phyloP scores from a whole-genome alignment of 2,329 filamentous ascomycete species.

The Didymella pinodella region DNA sequence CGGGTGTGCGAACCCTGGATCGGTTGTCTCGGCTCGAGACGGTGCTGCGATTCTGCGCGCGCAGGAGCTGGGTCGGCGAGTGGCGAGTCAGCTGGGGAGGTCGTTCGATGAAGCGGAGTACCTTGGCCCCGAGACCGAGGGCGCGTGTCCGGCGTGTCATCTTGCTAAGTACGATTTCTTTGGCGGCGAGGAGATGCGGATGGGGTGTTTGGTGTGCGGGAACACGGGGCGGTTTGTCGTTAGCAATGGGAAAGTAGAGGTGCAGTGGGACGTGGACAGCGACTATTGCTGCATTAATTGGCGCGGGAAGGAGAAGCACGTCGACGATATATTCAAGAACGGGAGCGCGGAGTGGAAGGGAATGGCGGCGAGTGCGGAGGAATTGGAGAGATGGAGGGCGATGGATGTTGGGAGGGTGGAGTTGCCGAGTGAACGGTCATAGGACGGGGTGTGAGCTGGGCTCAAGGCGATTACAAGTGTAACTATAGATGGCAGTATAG shows the following conservation, averaged over 20 bases:
- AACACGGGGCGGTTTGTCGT: conserved; percentile 16
- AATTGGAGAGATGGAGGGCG: conserved; percentile 14
- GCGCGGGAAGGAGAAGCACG: conserved; percentile 23
- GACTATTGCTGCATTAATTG: conserved; percentile 23
- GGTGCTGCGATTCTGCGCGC: conserved; percentile 8
- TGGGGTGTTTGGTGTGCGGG: conserved; percentile 24
- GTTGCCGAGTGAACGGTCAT: not conserved
- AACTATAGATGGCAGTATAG: not conserved
- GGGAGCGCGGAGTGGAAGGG: conserved; percentile 21
- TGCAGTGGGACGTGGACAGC: conserved; percentile 14
- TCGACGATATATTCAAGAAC: conserved; percentile 24
- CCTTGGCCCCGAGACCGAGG: conserved; percentile 11
- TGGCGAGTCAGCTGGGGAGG: conserved; percentile 20
- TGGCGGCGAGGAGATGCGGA: conserved; percentile 10
- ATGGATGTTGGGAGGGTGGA: conserved; percentile 5
- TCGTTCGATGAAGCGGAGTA: conserved; percentile 19
- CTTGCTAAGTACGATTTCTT: conserved; percentile 19
- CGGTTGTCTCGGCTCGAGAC: conserved; percentile 5
- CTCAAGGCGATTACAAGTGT: not conserved
- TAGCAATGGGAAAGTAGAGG: not conserved
- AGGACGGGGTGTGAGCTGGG: not conserved
- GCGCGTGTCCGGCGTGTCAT: conserved; percentile 16
- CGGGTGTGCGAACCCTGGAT: conserved; percentile 18
- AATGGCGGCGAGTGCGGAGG: conserved; percentile 10
- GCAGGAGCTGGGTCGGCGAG: conserved; percentile 2